A percentile compares a stretch with the other conserved stretches of the same genome.
Conservation (phyloP, 2,329 filamentous ascomycete species). For the Alternaria ethzedia region DNA sequence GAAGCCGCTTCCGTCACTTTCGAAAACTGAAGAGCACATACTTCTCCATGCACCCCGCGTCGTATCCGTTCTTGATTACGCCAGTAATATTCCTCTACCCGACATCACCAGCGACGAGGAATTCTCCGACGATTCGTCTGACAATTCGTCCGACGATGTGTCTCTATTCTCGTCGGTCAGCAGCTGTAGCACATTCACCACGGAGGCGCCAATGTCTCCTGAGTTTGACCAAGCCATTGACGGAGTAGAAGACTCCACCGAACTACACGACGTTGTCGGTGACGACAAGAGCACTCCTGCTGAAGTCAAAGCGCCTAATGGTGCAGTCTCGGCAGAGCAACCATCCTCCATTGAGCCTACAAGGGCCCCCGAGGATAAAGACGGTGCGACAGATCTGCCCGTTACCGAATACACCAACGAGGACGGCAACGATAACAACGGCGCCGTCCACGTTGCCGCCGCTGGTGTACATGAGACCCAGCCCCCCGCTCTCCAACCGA, state of each 20-base stretch:
- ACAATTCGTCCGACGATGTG: background rate
- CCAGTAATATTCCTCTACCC: background rate
- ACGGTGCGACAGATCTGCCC: background rate
- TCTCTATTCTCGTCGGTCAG: background rate
- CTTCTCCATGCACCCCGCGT: background rate
- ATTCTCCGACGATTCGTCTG: background rate
- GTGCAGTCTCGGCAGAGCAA: background rate
- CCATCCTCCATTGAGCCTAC: background rate
- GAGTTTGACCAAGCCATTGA: background rate
- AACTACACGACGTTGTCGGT: background rate
- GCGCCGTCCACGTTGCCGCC: background rate
- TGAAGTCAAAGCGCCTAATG: background rate
- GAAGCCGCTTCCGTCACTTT: background rate
- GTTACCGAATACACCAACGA: background rate
- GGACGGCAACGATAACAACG: background rate
- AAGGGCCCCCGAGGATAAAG: background rate
- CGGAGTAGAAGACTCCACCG: background rate
- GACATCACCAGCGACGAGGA: background rate
- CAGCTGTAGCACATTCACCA: background rate
- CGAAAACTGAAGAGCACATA: background rate
- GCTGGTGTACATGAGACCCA: background rate
- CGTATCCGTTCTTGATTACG: background rate
- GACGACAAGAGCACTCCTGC: background rate
- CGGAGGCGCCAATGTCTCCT: background rate
- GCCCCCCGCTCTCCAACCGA: background rate